Base-by-base conservation (phyloP, 495 filamentous ascomycete genomes). In the Aspergillus bridgeri region DNA sequence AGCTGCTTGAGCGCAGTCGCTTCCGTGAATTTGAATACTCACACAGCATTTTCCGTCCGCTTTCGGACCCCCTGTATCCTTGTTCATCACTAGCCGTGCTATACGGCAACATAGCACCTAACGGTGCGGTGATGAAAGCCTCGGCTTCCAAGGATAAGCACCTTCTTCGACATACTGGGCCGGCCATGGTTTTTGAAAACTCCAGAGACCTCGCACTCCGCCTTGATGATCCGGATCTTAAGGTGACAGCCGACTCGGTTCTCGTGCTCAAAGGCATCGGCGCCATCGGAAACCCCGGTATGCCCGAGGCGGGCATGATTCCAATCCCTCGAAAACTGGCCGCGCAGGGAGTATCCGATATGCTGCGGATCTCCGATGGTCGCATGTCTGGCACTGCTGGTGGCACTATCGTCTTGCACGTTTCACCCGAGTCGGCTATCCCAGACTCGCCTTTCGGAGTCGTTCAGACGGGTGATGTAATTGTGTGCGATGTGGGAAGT, bases 341-440 rank as follows among this genome's bases (percentile, higher is more conserved):
- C 0, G 71, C 68, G 2, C 62, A 67, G n/a, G 86, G 86, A 0
- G 83, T 87, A 0, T 68, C 67, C 45, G 86, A 88, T 66, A 89
- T 89, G 86, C 66, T 89, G 42, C 72, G 86, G 0, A 66, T 89
- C 1, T 85, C 81, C 0, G 86, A 89, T 61, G 86, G 86, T 0
- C 67, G 86, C 13, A 88, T 89, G 84, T 84, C 81, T 38, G 86
- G 86, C 0, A 89, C 86, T 0, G 86, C 86, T 0, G 85, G 84
- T 0, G 86, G 86, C 1, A 88, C 84, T 0, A 85, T 89, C n/a
- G 74, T 86, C 0, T 69, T 89, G 42, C 86, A 88, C 65, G 76
- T 88, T 3, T 81, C 80, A 18, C 86, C 86, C 0, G 86, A 89
- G 65, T 78, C 81, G 33, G 83, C 75, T 5, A 64, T 84, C 33